phyloP scores from a whole-genome alignment of 1,284 basidiomycete species.

The Cerrena zonata region DNA sequence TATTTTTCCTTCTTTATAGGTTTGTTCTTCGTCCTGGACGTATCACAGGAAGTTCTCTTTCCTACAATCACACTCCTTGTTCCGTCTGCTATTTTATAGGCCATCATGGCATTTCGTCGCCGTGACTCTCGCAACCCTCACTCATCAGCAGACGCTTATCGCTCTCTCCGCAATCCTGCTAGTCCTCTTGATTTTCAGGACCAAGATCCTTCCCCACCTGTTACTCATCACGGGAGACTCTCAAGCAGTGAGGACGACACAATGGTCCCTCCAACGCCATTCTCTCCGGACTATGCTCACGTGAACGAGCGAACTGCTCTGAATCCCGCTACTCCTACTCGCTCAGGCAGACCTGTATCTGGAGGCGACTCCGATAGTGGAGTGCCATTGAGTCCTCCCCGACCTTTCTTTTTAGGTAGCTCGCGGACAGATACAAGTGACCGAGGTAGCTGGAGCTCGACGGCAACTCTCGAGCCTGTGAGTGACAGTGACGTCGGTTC shows the following conservation, averaged over 20 bases:
- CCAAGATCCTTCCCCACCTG: slow-evolving; percentile 12
- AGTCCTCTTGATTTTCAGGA: neutral
- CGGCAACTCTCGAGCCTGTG: slow-evolving; percentile 17
- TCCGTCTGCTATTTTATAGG: too few relatives aligned
- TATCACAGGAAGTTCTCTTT: too few relatives aligned
- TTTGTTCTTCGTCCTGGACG: too few relatives aligned
- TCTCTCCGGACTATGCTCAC: slow-evolving; percentile 12
- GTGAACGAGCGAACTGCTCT: slow-evolving; percentile 6
- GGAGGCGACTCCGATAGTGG: neutral
- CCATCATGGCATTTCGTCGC: slow-evolving; percentile 22
- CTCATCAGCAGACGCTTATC: slow-evolving; percentile 28
- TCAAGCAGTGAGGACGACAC: slow-evolving; percentile 22
- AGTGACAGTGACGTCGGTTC: slow-evolving; percentile 23
- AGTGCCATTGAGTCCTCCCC: slow-evolving; percentile 21
- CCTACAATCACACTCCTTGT: too few relatives aligned
- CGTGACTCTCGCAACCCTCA: slow-evolving; percentile 21
- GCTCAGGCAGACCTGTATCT: neutral
- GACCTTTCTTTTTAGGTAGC: slow-evolving; percentile 24
- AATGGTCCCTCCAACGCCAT: slow-evolving; percentile 13
- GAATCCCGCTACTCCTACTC: neutral
- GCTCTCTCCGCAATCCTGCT: slow-evolving; percentile 14
- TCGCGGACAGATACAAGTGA: slow-evolving; percentile 18
- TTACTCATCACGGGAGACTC: slow-evolving; percentile 12
- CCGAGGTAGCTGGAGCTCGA: slow-evolving; percentile 13
- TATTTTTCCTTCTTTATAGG: too few relatives aligned